Evolutionary conservation across 1,139 yeast species (phyloP).

Genomic region (Scheffersomyces segobiensis): DNA sequence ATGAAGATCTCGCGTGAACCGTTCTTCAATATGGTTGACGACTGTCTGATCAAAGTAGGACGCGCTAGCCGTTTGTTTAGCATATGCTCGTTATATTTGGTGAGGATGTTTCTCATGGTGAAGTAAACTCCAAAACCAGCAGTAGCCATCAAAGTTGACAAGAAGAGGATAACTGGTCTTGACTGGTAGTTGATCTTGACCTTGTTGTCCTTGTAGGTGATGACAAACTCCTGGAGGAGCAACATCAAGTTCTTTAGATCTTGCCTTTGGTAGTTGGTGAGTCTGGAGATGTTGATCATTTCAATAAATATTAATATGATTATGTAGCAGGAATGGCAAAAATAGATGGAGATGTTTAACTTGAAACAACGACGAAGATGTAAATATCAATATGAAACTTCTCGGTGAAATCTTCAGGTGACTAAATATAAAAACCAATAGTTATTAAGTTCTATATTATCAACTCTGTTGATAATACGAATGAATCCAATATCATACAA

Average conservation of each 20-base stretch:
- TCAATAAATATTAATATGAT: constrained; percentile 2
- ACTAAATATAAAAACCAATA: not conserved
- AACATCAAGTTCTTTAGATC: constrained; percentile 36
- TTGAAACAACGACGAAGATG: not conserved
- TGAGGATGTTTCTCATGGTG: constrained; percentile 30
- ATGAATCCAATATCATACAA: no score
- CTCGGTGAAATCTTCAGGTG: not conserved
- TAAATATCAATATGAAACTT: not conserved
- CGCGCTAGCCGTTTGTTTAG: constrained; percentile 28
- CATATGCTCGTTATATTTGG: constrained; percentile 33
- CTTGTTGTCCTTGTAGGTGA: constrained; percentile 37
- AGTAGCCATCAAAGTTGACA: constrained; percentile 43
- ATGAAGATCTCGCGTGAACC: constrained; percentile 57
- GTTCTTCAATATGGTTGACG: constrained; percentile 47
- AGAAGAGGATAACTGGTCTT: constrained; percentile 46
- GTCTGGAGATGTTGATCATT: constrained; percentile 39
- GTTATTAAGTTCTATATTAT: no score
- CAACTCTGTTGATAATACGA: no score
- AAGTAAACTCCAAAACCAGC: constrained; percentile 45
- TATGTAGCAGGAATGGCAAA: not conserved
- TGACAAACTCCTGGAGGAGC: constrained; percentile 39
- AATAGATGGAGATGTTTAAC: not conserved
- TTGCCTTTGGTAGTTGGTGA: constrained; percentile 34
- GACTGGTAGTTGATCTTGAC: constrained; percentile 45
- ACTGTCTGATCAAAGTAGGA: constrained; percentile 44